Evolutionary conservation across 2,329 filamentous ascomycete genomes (phyloP).

Genomic region (Pyrenophora tritici-repentis): DNA sequence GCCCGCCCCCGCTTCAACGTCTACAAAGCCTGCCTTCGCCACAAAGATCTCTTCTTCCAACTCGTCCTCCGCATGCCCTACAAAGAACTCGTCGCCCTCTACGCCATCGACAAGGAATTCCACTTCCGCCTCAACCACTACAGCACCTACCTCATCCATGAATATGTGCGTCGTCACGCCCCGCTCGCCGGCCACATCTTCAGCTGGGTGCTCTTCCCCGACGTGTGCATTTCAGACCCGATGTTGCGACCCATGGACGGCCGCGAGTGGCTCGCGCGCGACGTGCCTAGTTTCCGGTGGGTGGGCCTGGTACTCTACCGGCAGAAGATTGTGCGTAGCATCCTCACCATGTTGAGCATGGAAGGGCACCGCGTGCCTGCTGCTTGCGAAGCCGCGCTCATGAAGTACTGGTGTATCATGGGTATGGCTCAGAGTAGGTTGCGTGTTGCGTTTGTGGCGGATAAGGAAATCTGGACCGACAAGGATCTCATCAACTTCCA

Average conservation of each 20-base stretch:
- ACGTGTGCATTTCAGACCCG: slow-evolving; percentile 65
- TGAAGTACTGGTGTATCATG: slow-evolving; percentile 74
- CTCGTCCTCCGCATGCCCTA: slow-evolving; percentile 36
- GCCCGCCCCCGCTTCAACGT: slow-evolving; percentile 32
- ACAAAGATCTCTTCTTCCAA: slow-evolving; percentile 45
- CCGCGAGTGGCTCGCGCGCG: slow-evolving; percentile 34
- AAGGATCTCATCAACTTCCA: slow-evolving; percentile 65
- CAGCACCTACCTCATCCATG: slow-evolving; percentile 59
- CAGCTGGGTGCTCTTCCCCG: slow-evolving; percentile 63
- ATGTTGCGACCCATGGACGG: slow-evolving; percentile 52
- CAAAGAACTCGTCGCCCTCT: slow-evolving; percentile 35
- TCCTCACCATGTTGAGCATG: slow-evolving; percentile 65
- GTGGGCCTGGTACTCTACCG: slow-evolving; percentile 64
- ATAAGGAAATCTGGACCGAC: slow-evolving; percentile 61
- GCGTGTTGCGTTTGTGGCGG: slow-evolving; percentile 61
- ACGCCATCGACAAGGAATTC: slow-evolving; percentile 48
- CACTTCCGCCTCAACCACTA: slow-evolving; percentile 55
- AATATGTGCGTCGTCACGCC: slow-evolving; percentile 60
- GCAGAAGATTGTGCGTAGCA: slow-evolving; percentile 56
- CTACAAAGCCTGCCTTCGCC: slow-evolving; percentile 42
- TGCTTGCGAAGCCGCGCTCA: slow-evolving; percentile 59
- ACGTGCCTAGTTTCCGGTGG: slow-evolving; percentile 69
- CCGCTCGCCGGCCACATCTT: slow-evolving; percentile 64
- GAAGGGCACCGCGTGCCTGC: slow-evolving; percentile 53
- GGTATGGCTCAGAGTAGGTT: slow-evolving; percentile 64